Percentiles rank a stretch among this genome's conserved stretches.
Conservation (phyloP, 768 basidiomycete species). For the Phaeotremella skinneri region DNA sequence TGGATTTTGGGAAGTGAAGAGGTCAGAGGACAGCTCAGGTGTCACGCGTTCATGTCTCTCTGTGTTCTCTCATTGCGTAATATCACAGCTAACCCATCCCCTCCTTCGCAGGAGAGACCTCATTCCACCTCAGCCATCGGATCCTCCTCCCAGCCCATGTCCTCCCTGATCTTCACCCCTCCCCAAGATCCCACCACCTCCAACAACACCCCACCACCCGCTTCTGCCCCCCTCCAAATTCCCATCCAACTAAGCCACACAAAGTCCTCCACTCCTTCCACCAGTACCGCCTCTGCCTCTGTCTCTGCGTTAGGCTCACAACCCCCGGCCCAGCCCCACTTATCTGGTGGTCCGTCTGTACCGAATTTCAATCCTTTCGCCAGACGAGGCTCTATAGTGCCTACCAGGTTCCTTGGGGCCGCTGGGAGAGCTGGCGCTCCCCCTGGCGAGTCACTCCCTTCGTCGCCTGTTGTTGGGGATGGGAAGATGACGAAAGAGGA, state of each 20-base stretch:
- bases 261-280: background rate
- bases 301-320: too few species aligned
- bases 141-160: background rate
- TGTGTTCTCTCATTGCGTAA: too few species aligned
- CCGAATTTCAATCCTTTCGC: background rate
- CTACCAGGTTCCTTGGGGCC: background rate
- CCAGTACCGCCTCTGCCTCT: background rate
- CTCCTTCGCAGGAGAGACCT: background rate
- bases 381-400: background rate
- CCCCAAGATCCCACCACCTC: background rate
- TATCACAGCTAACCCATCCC: too few species aligned
- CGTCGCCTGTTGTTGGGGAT: background rate
- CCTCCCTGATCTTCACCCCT: background rate
- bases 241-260: background rate
- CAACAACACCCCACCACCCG: background rate
- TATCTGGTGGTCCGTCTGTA: background rate
- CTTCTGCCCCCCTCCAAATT: background rate
- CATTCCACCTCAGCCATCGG: background rate
- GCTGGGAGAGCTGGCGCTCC: background rate
- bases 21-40: too few species aligned
- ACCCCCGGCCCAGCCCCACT: too few species aligned
- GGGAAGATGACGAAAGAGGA: background rate
- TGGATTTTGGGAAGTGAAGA: too few species aligned
- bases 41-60: too few species aligned
- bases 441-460: background rate